Evolutionary conservation across 768 basidiomycete genomes (phyloP).

Genomic region (Suillus brevipes): DNA sequence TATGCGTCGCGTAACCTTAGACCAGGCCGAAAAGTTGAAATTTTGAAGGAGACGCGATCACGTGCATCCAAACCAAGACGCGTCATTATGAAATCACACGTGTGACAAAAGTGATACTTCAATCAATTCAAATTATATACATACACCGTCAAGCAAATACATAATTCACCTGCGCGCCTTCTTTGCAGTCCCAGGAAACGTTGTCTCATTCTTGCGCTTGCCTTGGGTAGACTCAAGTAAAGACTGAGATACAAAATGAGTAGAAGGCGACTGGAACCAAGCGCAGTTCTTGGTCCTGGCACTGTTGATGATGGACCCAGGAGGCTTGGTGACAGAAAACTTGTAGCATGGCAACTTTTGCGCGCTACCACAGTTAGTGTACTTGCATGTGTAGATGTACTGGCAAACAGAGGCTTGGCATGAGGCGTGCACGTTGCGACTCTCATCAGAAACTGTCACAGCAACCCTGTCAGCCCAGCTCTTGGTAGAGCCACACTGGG

Average conservation of each 20-base stretch:
- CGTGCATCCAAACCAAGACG: too few relatives aligned
- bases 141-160: background rate
- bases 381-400: conserved; percentile 1
- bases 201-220: too few relatives aligned
- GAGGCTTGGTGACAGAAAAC: too few relatives aligned
- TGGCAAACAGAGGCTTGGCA: background rate
- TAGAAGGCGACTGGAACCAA: too few relatives aligned
- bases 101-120: background rate
- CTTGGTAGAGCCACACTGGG: background rate
- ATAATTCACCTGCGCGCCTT: background rate
- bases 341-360: background rate
- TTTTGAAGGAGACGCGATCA: too few relatives aligned
- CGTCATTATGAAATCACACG: background rate
- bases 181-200: background rate
- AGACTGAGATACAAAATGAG: too few relatives aligned
- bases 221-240: too few relatives aligned
- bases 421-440: background rate
- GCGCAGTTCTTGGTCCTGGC: too few relatives aligned
- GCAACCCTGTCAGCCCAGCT: too few relatives aligned
- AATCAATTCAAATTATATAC: background rate
- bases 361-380: background rate
- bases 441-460: background rate
- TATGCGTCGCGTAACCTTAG: too few relatives aligned
- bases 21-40: too few relatives aligned
- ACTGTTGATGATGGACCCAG: too few relatives aligned